Evolutionary conservation across 2,329 filamentous ascomycete genomes (phyloP), one percentile per base, ranked within the genome.

Genomic region (Beauveria medogensis): DNA sequence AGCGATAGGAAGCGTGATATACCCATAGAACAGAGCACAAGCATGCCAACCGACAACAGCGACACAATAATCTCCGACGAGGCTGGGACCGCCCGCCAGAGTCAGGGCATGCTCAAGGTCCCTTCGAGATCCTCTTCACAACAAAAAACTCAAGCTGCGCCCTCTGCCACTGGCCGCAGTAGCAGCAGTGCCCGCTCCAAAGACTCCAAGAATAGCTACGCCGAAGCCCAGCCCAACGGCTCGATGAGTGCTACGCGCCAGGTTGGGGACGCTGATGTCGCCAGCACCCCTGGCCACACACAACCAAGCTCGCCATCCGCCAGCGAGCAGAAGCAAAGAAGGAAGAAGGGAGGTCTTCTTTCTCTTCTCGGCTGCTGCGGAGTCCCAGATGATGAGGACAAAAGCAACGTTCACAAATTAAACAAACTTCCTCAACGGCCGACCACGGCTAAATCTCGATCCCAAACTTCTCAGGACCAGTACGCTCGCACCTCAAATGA

Each of bases 331-430:
- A 80, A 79, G 69, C 77, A 77, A 71, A 84, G 83, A 73, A 82
- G 81, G 70, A 80, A 78, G 69, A 78, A 75, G 58, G 78, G 79
- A 62, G 80, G 81, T n/a, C 72, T 86, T 51, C 71, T 85, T 41
- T 77, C 82, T 26, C 80, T 90, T 59, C 77, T 91, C 62, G 84
- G 81, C 63, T 91, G 88, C 75, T 90, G 88, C 71, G 80, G 78
- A 60, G 80, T 84, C 46, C 84, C 86, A 55, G 85, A 87, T 64
- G 80, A 83, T 52, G 78, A 76, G 61, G 80, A 80, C 57, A 77
- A 65, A 57, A 71, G 83, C 62, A 79, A 83, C 44, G 76, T 84
- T 40, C 85, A 81, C 70, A 83, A 84, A 75, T 74, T 85, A 65
- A 76, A 85, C 67, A 83, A 78, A 69, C 74, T 85, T 47, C 81